Evolutionary conservation across 2,329 filamentous ascomycete genomes (phyloP).

Genomic region (Phaeomoniella chlamydospora): DNA sequence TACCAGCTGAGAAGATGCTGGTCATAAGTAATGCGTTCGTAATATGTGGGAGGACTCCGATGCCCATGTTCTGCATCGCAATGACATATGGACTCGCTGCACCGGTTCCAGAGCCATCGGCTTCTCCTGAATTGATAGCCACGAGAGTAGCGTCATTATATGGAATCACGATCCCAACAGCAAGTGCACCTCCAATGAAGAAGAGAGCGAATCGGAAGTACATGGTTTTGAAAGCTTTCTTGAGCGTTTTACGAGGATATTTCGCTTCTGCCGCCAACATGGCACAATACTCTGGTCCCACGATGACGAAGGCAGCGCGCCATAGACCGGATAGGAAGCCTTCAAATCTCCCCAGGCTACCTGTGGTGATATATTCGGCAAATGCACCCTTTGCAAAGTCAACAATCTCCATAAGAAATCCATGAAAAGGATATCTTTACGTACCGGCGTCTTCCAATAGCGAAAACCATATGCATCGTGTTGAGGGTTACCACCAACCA

Average conservation of each 20-base stretch:
- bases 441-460: constrained; percentile 40
- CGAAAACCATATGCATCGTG: constrained; percentile 57
- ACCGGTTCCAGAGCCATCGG: constrained; percentile 24
- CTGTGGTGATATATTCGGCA: constrained; percentile 45
- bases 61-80: constrained; percentile 41
- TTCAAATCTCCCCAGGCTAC: constrained; percentile 39
- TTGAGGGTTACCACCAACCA: constrained; percentile 49
- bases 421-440: too few relatives aligned
- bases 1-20: constrained; percentile 42
- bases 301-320: constrained; percentile 51
- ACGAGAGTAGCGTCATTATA: constrained; percentile 47
- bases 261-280: constrained; percentile 51
- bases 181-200: constrained; percentile 56
- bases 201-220: constrained; percentile 64
- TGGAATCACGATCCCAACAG: constrained; percentile 53
- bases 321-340: constrained; percentile 52
- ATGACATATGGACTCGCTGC: constrained; percentile 50
- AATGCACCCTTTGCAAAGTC: too few relatives aligned
- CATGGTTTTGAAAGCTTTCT: constrained; percentile 56
- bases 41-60: constrained; percentile 40
- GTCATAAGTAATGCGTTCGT: constrained; percentile 40
- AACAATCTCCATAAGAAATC: too few relatives aligned
- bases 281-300: constrained; percentile 49
- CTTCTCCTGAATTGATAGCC: constrained; percentile 30
- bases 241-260: constrained; percentile 53